Base-by-base conservation (phyloP, 306 rosid genomes). In the Acacia crassicarpa region DNA sequence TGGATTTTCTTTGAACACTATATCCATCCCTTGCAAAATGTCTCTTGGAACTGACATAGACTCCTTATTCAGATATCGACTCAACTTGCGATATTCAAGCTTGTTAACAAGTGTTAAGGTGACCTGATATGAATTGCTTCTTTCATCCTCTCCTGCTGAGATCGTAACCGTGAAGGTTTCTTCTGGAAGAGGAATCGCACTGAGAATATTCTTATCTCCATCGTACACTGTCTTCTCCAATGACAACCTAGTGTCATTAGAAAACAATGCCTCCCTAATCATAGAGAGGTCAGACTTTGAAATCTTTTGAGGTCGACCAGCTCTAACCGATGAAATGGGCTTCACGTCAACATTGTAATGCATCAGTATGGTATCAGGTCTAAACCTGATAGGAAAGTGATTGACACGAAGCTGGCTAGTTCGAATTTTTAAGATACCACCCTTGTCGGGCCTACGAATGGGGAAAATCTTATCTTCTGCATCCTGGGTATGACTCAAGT, bases 1-100 rank as follows among this genome's bases (percentile, higher is more conserved):
- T 6, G 94, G 93, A 80, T 89, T 93, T 83, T 93, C 91, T 85
- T 90, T 93, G 82, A 93, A 74, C 58, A 90, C 96, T 75, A 91
- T 72, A 81, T 90, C 93, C 97, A 93, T 67, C 27, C 91, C 92
- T 81, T 90, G 97, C 65, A 93, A 85, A 80, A 93, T 85, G 32
- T 93, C 94, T 74, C 94, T 87, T 32, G 97, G 96, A 40, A 79
- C 56, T 11, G 89, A 63, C 44, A 70, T 49, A 20, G 75, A 67
- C 12, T 54, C 70, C 45, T 88, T 90, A n/a, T 82, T 76, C 19
- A 93, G 78, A 80, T 89, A 93, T 46, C 91, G 89, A 80, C 66
- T 82, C 84, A 93, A 61, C 88, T 84, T 90, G 75, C 78, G 12
- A 73, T 89, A 83, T 78, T 80, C 72, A 59, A 90, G 91, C 78